Evolutionary conservation across 2,329 filamentous ascomycete species (phyloP), one percentile per base, ranked within the genome.

Genomic region (Dactylonectria macrodidyma): DNA sequence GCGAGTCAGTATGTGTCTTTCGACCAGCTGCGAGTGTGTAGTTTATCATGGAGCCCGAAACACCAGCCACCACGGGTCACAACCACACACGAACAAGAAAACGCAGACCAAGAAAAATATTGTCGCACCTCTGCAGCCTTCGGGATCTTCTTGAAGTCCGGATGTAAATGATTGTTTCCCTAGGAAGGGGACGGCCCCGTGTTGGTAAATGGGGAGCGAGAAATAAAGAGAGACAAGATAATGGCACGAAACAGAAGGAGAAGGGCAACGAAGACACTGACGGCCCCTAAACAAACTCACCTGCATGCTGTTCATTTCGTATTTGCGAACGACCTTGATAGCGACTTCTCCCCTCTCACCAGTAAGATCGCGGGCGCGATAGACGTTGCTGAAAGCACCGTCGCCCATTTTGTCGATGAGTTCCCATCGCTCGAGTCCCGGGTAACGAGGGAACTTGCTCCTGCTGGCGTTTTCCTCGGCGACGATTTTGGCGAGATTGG

Each of bases 271-370:
- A 62, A 51, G 69, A 75, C 61, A 71, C 67, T 54, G 33, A 72
- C 70, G 71, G 63, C 69, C 71, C 71, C 72, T 68, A 68, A 33
- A 59, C 54, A 65, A 77, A 92, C 95, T 89, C 89, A 99, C 96
- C 94, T 98, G 96, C 86, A 92, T 95, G 73, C 92, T 95, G 84
- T 97, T 98, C 94, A 99, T 98, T 84, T 99, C 96, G 81, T 94
- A 98, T 84, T 98, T 98, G 78, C 96, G 93, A 71, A 99, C 96
- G 59, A 99, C 96, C 83, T 99, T 99, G 87, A 99, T 98, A 75
- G 95, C 96, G 38, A 96, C 95, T 79, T 98, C 92, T 73, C 89
- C 90, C 70, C 89, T 88, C 70, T 91, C 86, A 47, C 93, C 92
- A 6, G 90, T 87, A 52, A 84, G 80, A 80, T 99, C 96, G 73